Evolutionary conservation across 495 filamentous ascomycete genomes (phyloP), one percentile per base, ranked within the genome.

Genomic region (Talaromyces liani): DNA sequence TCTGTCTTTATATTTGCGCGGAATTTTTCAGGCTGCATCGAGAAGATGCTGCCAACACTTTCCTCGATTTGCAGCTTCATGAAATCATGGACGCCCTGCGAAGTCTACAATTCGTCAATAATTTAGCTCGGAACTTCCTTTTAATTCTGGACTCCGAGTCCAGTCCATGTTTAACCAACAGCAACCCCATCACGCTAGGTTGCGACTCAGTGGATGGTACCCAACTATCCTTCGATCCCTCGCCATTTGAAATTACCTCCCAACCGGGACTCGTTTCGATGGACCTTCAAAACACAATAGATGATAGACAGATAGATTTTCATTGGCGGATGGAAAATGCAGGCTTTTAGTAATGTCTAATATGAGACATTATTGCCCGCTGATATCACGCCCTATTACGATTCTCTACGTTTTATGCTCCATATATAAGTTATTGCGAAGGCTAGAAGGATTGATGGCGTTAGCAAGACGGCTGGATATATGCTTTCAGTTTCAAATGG

Each of bases 1-100:
- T 66, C 14, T 55, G 64, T 27, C 63, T 66, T 18, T 66, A 51
- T 34, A 64, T 66, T 27, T 41, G 63, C 56, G 63, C 56, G 18
- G 65, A 66, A 55, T 66, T 66, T 53, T 39, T 66, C 25, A 66
- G 6, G 51, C 33, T 31, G 3, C 54, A 57, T 27, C 24, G 54
- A 57, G 54, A 57, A 12, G 54, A 57, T 24, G 54, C 14, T 18
- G 12, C 54, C 20, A n/a, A 41, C 58, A 16, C 27, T 24, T 62
- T 24, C 24, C 14, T 57, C 14, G 54, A 57, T n/a, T 16, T 24
- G n/a, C 54, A 57, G 20, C 20, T 57, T 8, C 24, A 57, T 27
- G 54, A 57, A 57, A 57, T 57, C 54, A 27, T 57, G 54, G 54
- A 57, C 8, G 54, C 54, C 29, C 20, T 57, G 10, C 54, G 54